These are phyloP conservation scores for Torulaspora gathmanii DNA, from an alignment of 805 yeast species.

Conservation along the genomic window DNA sequence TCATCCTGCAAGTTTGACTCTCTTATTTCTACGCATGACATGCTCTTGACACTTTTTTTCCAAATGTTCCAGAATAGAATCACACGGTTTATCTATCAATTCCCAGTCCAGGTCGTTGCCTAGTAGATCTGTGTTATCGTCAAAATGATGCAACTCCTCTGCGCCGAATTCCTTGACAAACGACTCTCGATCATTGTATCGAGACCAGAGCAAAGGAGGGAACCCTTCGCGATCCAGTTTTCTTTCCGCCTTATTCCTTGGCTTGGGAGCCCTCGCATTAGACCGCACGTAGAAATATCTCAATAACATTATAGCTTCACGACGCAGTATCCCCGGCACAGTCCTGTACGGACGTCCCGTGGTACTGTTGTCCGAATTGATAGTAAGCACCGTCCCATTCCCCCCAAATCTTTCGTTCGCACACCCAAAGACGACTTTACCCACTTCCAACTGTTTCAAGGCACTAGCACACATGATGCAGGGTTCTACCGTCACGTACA, in stretches of 20 bases:
- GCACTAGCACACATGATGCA: constrained; percentile 98
- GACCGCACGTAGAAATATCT: constrained; percentile 82
- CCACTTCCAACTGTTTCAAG: constrained; percentile 70
- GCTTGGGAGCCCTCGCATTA: constrained; percentile 79
- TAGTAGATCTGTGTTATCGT: constrained; percentile 18
- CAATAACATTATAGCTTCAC: constrained; percentile 76
- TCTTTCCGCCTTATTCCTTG: constrained; percentile 68
- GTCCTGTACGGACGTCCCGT: constrained; percentile 41
- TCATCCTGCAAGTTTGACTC: constrained; percentile 9
- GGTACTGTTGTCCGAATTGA: constrained; percentile 45
- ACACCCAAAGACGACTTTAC: constrained; percentile 80
- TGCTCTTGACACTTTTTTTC: constrained; percentile 10
- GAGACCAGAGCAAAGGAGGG: constrained; percentile 54
- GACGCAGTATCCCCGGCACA: constrained; percentile 72
- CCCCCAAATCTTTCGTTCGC: constrained; percentile 97
- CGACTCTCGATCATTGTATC: constrained; percentile 48
- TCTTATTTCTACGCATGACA: constrained; percentile 13
- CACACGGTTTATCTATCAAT: constrained; percentile 22
- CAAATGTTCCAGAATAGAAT: constrained; percentile 14
- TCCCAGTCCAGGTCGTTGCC: constrained; percentile 24
- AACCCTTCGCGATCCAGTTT: constrained; percentile 51
- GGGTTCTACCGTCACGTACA: constrained; percentile 96
- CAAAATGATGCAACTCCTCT: constrained; percentile 13
- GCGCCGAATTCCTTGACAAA: constrained; percentile 38
- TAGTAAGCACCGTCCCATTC: constrained; percentile 75